Evolutionary conservation across 176 grass and related monocot genomes (phyloP).

Genomic region (Carex myosuroides): DNA sequence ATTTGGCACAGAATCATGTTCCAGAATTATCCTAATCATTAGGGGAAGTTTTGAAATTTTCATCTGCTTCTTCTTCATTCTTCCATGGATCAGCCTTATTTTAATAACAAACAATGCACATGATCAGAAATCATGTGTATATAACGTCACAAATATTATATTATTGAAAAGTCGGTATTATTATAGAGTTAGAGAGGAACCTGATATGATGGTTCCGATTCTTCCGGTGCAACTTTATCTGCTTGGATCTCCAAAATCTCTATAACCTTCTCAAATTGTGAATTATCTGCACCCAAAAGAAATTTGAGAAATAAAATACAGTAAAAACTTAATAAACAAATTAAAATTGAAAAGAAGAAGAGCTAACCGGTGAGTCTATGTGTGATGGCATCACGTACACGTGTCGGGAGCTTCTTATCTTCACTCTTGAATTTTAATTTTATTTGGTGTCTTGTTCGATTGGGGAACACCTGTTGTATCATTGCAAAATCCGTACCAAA

Average conservation of each 20-base stretch:
- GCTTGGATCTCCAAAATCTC: constrained; percentile 53
- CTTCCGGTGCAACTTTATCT: neutral
- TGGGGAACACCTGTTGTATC: too few species aligned
- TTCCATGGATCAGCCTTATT: neutral
- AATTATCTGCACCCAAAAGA: constrained; percentile 45
- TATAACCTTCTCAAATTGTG: constrained; percentile 73
- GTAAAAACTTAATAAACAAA: neutral
- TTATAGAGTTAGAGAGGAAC: neutral
- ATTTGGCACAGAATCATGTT: neutral
- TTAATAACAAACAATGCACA: neutral
- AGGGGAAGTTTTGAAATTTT: neutral
- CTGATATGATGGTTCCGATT: neutral
- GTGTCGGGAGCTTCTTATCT: too few species aligned
- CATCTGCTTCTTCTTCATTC: neutral
- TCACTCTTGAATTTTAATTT: too few species aligned
- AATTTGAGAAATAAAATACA: neutral
- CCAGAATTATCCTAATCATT: neutral
- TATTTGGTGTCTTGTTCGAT: too few species aligned
- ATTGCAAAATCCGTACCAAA: too few species aligned
- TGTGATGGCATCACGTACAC: too few species aligned
- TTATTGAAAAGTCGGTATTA: neutral
- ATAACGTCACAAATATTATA: neutral
- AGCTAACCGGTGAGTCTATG: too few species aligned
- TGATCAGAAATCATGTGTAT: neutral
- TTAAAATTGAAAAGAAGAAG: too few species aligned